Percentiles rank a stretch among this genome's conserved stretches.
Evolutionary conservation across 495 filamentous ascomycete genomes (phyloP).

Genomic region (Thermothielavioides terrestris): DNA sequence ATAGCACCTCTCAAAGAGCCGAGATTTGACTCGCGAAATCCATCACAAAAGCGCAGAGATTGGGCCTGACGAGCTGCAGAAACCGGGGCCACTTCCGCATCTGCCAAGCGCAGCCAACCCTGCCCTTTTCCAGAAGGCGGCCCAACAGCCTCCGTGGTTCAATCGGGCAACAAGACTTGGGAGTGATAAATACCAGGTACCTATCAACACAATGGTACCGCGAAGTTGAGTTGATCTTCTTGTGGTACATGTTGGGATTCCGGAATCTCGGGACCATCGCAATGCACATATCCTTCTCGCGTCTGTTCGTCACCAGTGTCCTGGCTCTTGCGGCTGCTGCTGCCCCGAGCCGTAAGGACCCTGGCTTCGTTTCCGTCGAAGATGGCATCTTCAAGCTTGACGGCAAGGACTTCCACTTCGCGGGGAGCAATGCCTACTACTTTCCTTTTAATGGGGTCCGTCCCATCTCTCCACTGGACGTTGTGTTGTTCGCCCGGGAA

Average conservation of each 20-base stretch:
- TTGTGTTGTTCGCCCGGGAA: too few relatives aligned
- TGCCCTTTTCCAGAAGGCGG: constrained; percentile 2
- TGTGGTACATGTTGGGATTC: neutral
- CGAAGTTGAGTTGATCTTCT: neutral
- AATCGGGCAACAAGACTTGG: neutral
- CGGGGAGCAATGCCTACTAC: constrained; percentile 67
- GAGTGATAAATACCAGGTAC: constrained; percentile 14
- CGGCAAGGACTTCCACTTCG: constrained; percentile 55
- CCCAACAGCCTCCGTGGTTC: constrained; percentile 4
- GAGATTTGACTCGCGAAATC: neutral
- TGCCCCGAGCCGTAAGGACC: constrained; percentile 10
- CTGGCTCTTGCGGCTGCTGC: constrained; percentile 7
- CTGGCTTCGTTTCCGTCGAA: constrained; percentile 40
- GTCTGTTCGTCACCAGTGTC: constrained; percentile 4
- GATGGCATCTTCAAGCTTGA: constrained; percentile 55
- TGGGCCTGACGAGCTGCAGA: neutral
- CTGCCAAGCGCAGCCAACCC: constrained; percentile 10
- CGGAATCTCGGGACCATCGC: neutral
- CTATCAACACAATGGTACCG: constrained; percentile 2
- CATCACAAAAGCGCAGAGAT: neutral
- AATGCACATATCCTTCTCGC: neutral
- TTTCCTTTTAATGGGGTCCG: constrained; percentile 48
- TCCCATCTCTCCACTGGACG: too few relatives aligned
- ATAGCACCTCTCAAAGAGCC: neutral
- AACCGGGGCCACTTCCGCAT: neutral